A percentile compares a stretch with the other conserved stretches of the same genome.
Evolutionary conservation across 495 filamentous ascomycete genomes (phyloP).

Genomic region (Penicillium lagena): DNA sequence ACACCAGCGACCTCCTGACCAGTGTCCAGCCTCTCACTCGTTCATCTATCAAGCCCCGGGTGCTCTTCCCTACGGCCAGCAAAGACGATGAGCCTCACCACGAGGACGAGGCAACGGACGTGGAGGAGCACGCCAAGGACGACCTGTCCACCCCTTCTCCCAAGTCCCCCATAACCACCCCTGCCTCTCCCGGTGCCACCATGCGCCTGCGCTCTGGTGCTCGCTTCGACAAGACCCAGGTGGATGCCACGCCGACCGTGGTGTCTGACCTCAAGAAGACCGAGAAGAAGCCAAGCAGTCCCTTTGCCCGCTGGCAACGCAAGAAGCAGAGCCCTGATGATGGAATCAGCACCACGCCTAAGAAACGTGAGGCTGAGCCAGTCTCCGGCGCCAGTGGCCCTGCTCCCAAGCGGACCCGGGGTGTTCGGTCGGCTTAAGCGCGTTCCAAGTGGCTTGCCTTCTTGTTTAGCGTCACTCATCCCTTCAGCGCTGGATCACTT

Average conservation of each 20-base stretch:
- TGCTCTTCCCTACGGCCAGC: constrained; percentile 62
- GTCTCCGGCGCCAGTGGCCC: constrained; percentile 18
- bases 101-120: constrained; percentile 48
- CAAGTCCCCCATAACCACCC: constrained; percentile 39
- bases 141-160: constrained; percentile 41
- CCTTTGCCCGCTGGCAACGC: constrained; percentile 60
- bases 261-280: constrained; percentile 4
- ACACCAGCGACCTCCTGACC: constrained; percentile 17
- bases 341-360: constrained; percentile 10
- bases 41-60: constrained; percentile 72
- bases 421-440: constrained; percentile 1
- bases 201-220: constrained; percentile 14
- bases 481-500: background rate
- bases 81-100: constrained; percentile 38
- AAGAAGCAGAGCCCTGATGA: constrained; percentile 42
- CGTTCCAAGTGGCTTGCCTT: background rate
- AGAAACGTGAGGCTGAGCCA: constrained; percentile 26
- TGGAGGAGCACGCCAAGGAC: constrained; percentile 48
- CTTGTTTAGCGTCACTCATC: background rate
- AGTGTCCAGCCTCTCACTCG: constrained; percentile 56
- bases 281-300: constrained; percentile 47
- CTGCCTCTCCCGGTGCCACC: constrained; percentile 37
- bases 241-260: constrained; percentile 15
- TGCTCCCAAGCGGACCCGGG: constrained; percentile 23
- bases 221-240: constrained; percentile 14